Evolutionary conservation across 495 filamentous ascomycete genomes (phyloP), one percentile per base, ranked within the genome.

Genomic region (Penicillium riverlandense): DNA sequence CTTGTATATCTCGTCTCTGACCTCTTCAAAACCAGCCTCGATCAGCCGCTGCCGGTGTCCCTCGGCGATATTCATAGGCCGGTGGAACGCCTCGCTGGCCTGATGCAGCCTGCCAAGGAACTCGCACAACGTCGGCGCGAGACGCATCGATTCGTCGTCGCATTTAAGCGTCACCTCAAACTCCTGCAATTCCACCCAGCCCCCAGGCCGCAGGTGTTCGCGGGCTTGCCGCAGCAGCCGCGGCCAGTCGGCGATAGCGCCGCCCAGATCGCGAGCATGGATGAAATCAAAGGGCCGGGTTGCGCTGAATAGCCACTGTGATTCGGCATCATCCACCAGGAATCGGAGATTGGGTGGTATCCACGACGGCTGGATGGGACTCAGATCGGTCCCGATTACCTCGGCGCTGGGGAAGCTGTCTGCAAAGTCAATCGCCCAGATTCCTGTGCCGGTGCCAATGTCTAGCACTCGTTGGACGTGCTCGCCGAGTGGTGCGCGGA

Each of bases 381-480:
- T 79, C 41, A 49, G 53, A 38, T 61, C 50, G n/a, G 53, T 59
- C 14, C 50, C 48, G 27, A 50, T 45, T 5, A 86, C 62, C 40
- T 74, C 74, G 9, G 79, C 67, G 46, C 64, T 50, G 14, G 76
- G 74, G 50, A 75, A 79, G 13, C 63, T 42, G 48, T 86, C 80
- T n/a, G 74, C 55, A 16, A 59, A 79, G 54, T 75, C 78, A 42
- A 82, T 76, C 30, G 77, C 78, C 78, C 80, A 85, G 30, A 82
- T 79, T 29, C 82, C 71, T 3, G 71, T 75, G 2, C 84, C 84
- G 1, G 83, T 86, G 35, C 84, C 84, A 32, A 87, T 53, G 50
- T 88, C 84, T 8, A 87, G 66, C 14, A 83, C 74, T 43, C 77
- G 76, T 43, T 83, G 71, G 1, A 75, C 69, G n/a, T 73, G 61